These are phyloP conservation scores for Sungouiozyma ichnusensis DNA, from an alignment of 805 yeast species.

Conservation along the genomic window DNA sequence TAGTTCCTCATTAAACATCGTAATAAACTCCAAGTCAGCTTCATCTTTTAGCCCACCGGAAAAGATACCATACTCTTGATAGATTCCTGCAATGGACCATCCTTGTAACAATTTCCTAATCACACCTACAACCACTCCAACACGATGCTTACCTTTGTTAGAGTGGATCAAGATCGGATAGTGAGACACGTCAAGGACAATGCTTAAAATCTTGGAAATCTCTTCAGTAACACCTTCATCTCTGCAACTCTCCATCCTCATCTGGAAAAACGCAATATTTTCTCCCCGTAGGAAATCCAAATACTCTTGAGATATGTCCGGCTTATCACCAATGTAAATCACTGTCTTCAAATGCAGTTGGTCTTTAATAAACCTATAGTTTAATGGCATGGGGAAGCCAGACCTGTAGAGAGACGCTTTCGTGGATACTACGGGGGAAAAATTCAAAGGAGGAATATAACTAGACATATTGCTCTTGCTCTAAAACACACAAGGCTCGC, in stretches of 20 bases:
- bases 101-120: slow-evolving; percentile 80
- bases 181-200: slow-evolving; percentile 53
- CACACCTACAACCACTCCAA: slow-evolving; percentile 87
- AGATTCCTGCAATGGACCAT: slow-evolving; percentile 88
- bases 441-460: slow-evolving; percentile 85
- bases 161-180: slow-evolving; percentile 87
- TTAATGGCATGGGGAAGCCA: slow-evolving; percentile 87
- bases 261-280: slow-evolving; percentile 44
- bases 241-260: slow-evolving; percentile 61
- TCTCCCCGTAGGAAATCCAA: slow-evolving; percentile 53
- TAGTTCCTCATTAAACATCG: slow-evolving; percentile 61
- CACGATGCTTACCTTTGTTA: slow-evolving; percentile 94
- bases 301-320: slow-evolving; percentile 44
- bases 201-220: slow-evolving; percentile 44
- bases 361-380: slow-evolving; percentile 61
- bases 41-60: slow-evolving; percentile 85
- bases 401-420: slow-evolving; percentile 81
- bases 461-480: slow-evolving; percentile 5
- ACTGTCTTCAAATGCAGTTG: slow-evolving; percentile 67
- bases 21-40: slow-evolving; percentile 82
- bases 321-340: slow-evolving; percentile 73
- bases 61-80: slow-evolving; percentile 86
- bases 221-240: slow-evolving; percentile 59
- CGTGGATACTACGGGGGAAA: slow-evolving; percentile 52
- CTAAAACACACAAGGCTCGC: not conserved